Conservation (phyloP, 352 stramenopile species). For the Blastocystis hominis region DNA sequence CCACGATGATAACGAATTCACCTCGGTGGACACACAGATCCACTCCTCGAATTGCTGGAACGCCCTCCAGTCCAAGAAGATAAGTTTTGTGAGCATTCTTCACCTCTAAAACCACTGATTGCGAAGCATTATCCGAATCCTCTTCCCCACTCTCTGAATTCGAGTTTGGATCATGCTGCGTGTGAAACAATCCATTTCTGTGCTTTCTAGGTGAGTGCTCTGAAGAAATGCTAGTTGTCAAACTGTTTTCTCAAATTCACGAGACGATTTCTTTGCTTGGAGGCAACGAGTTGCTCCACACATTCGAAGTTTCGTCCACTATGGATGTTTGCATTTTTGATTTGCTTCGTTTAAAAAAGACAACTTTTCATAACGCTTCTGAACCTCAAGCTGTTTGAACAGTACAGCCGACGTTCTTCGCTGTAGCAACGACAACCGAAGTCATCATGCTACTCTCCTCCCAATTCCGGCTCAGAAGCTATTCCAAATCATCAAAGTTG, state of each 20-base stretch:
- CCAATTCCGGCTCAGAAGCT: conserved; percentile 29
- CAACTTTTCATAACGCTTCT: conserved; percentile 48
- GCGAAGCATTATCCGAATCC: not conserved
- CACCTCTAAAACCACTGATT: conserved; percentile 9
- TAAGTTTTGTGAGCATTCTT: conserved; percentile 60
- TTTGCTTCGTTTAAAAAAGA: not conserved
- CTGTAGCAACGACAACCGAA: conserved; percentile 43
- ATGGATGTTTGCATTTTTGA: not conserved
- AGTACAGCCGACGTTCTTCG: conserved; percentile 48
- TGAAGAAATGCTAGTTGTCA: not conserved
- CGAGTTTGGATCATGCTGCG: not conserved
- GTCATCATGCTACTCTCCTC: conserved; percentile 54
- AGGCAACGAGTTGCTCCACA: not conserved
- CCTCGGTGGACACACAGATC: conserved; percentile 32
- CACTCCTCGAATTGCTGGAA: conserved; percentile 57
- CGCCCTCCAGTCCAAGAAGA: conserved; percentile 58
- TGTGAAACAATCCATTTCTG: no score
- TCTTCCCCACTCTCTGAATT: not conserved
- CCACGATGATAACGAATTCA: conserved; percentile 60
- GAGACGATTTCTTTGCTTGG: conserved; percentile 1
- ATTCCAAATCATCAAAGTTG: conserved; percentile 53
- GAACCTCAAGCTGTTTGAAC: conserved; percentile 44
- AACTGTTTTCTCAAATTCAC: not conserved
- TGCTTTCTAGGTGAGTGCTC: not conserved
- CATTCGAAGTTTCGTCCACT: not conserved